Conservation (phyloP, 768 basidiomycete species). For the Auriculariales sp. region DNA sequence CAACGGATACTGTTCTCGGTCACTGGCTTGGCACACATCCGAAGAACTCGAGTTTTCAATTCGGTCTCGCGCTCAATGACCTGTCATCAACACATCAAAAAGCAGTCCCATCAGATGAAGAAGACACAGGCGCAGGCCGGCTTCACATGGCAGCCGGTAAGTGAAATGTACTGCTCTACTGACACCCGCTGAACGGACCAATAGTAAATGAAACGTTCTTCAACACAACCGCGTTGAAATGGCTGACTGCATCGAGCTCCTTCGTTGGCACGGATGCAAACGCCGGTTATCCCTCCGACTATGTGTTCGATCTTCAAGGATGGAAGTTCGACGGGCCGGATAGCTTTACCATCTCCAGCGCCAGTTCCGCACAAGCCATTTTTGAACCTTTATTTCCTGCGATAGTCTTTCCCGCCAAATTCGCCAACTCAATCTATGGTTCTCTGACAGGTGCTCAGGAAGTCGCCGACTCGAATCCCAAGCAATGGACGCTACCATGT, state of each 20-base stretch:
- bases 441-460: neutral
- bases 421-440: neutral
- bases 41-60: neutral
- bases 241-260: neutral
- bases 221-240: neutral
- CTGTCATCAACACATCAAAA: neutral
- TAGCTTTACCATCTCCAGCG: neutral
- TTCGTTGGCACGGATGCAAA: neutral
- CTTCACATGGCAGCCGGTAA: neutral
- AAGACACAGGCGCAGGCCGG: neutral
- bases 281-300: neutral
- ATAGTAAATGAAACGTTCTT: neutral
- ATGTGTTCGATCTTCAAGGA: neutral
- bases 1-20: neutral
- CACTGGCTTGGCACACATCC: neutral
- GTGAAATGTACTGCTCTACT: no score
- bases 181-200: no score
- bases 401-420: neutral
- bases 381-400: neutral
- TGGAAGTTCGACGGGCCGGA: neutral
- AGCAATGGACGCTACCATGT: neutral
- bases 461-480: neutral
- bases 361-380: neutral
- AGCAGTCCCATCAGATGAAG: neutral
- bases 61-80: neutral